Conservation (phyloP, 345 rosid species). For the Turnera subulata region DNA sequence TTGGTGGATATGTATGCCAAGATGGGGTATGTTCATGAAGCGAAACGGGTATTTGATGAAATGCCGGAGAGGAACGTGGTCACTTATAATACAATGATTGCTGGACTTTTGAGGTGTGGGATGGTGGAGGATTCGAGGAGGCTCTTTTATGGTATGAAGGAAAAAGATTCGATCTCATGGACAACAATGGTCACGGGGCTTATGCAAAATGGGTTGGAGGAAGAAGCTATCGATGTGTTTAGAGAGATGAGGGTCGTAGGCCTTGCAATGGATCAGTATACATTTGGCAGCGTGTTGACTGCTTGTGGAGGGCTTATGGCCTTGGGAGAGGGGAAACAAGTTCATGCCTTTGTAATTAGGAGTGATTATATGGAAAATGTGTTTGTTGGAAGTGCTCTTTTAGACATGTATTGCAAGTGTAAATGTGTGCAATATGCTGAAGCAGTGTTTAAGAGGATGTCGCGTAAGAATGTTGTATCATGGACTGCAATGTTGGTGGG, state of each 20-base stretch:
- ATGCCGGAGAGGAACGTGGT: conserved; percentile 51
- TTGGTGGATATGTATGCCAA: conserved; percentile 84
- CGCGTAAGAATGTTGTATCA: conserved; percentile 69
- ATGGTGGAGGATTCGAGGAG: conserved; percentile 53
- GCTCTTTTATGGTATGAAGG: conserved; percentile 55
- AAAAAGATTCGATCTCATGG: conserved; percentile 81
- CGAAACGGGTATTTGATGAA: conserved; percentile 54
- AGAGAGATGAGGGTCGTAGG: conserved; percentile 65
- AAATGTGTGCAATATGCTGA: conserved; percentile 52
- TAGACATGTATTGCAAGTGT: conserved; percentile 94
- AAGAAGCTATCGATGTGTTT: conserved; percentile 55
- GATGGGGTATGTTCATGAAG: conserved; percentile 51
- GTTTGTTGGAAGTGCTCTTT: conserved; percentile 83
- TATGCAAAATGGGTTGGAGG: conserved; percentile 54
- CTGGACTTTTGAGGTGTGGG: conserved; percentile 61
- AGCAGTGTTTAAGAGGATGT: conserved; percentile 59
- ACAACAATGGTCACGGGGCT: conserved; percentile 83
- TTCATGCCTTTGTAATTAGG: conserved; percentile 63
- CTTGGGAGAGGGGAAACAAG: conserved; percentile 60
- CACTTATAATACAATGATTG: conserved; percentile 66
- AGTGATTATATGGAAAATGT: conserved; percentile 50
- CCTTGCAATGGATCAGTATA: conserved; percentile 69
- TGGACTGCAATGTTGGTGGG: conserved; percentile 97
- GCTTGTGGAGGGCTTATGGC: conserved; percentile 67
- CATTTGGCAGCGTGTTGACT: conserved; percentile 79